Conservation (phyloP, 1,284 basidiomycete species). For the Irpex lacteus region DNA sequence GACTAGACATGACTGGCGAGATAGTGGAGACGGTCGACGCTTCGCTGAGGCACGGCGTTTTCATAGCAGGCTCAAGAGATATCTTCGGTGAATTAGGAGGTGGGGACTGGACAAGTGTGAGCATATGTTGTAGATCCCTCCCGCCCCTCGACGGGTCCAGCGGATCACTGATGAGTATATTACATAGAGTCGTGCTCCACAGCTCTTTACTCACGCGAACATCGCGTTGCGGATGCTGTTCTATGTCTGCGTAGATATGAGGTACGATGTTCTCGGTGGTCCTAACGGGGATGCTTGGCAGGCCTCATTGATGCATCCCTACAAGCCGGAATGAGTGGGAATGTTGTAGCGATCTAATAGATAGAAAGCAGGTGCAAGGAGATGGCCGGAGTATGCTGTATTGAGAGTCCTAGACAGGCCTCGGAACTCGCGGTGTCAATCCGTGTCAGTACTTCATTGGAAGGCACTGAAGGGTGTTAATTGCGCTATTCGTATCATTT, state of each 20-base stretch:
- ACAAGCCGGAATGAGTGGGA: not conserved
- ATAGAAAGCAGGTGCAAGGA: not conserved
- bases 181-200: not conserved
- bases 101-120: not conserved
- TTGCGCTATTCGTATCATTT: too few species aligned
- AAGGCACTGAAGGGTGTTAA: too few species aligned
- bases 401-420: not conserved
- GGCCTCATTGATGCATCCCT: not conserved
- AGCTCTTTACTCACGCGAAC: not conserved
- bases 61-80: not conserved
- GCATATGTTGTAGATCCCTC: not conserved
- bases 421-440: too few species aligned
- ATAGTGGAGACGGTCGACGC: not conserved
- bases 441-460: too few species aligned
- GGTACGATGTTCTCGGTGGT: not conserved
- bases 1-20: not conserved
- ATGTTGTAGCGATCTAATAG: not conserved
- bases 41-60: not conserved
- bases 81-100: not conserved
- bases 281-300: not conserved
- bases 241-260: not conserved
- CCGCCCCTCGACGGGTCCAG: not conserved
- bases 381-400: not conserved
- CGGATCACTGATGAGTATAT: not conserved
- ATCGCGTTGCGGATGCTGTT: not conserved